These are phyloP conservation scores for Mortierella sp. DNA, from an alignment of 371 early-diverging fungal species.

Conservation along the genomic window DNA sequence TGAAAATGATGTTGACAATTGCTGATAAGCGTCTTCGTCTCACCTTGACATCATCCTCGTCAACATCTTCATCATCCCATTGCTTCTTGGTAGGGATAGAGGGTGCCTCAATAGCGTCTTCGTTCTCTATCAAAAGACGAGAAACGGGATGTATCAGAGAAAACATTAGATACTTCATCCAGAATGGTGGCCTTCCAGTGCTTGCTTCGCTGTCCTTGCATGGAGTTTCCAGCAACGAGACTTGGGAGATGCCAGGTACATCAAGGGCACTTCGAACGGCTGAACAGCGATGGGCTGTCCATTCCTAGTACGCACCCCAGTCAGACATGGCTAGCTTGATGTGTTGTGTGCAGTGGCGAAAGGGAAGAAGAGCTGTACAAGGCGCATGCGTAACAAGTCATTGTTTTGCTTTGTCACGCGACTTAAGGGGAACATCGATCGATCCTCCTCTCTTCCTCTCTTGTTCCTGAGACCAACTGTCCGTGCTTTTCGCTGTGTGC, in stretches of 20 bases:
- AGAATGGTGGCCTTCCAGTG: not conserved
- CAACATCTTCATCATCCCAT: conserved; percentile 90
- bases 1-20: not conserved
- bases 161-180: not conserved
- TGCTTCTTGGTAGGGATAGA: conserved; percentile 63
- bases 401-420: not conserved
- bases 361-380: not conserved
- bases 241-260: not conserved
- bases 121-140: conserved; percentile 37
- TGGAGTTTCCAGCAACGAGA: not conserved
- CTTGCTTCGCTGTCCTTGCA: not conserved
- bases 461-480: too few species aligned
- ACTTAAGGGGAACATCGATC: too few species aligned
- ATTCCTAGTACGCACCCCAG: conserved; percentile 66
- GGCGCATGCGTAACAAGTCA: not conserved
- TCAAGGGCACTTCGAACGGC: not conserved
- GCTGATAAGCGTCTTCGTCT: conserved; percentile 1
- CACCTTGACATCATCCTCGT: conserved; percentile 75
- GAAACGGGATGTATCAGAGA: not conserved
- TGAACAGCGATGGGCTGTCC: not conserved
- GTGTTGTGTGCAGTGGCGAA: not conserved
- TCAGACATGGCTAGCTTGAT: conserved; percentile 62
- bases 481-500: too few species aligned
- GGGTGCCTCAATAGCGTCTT: conserved; percentile 55
- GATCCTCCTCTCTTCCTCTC: too few species aligned